These are phyloP conservation scores for Prunus mongolica DNA, from an alignment of 306 rosid species.

Conservation along the genomic window DNA sequence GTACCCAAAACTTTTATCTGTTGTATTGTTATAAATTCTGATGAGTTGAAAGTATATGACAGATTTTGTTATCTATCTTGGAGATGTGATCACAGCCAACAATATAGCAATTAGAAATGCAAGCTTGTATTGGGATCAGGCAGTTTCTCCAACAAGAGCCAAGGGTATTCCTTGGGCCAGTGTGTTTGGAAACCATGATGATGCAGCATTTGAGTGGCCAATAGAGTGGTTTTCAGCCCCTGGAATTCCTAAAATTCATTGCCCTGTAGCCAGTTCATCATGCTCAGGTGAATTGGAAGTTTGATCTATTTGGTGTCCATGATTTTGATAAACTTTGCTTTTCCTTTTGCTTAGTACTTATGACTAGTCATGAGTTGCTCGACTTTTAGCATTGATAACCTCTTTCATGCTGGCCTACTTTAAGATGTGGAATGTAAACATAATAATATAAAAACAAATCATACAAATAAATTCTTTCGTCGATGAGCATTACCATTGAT, in stretches of 20 bases:
- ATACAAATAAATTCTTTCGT: not conserved
- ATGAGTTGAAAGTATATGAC: not conserved
- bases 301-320: not conserved
- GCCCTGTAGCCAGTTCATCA: slow-evolving; percentile 35
- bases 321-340: not conserved
- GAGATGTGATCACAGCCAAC: slow-evolving; percentile 86
- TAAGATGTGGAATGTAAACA: not conserved
- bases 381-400: not conserved
- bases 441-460: not conserved
- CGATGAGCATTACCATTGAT: not conserved
- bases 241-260: slow-evolving; percentile 57
- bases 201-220: slow-evolving; percentile 80
- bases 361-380: not conserved
- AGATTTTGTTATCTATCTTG: slow-evolving; percentile 89
- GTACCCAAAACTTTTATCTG: not conserved
- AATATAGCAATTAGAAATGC: slow-evolving; percentile 66
- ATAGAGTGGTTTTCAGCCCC: slow-evolving; percentile 67
- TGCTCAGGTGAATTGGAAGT: slow-evolving; percentile 41
- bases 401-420: not conserved
- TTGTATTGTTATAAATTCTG: not conserved
- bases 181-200: slow-evolving; percentile 87
- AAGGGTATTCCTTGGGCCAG: slow-evolving; percentile 73
- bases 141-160: slow-evolving; percentile 64
- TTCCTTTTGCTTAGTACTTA: not conserved
- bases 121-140: slow-evolving; percentile 76